Percentiles rank a stretch among this genome's conserved stretches.
Evolutionary conservation across 129 eudicot species (phyloP).

Genomic region (Tagetes patula): DNA sequence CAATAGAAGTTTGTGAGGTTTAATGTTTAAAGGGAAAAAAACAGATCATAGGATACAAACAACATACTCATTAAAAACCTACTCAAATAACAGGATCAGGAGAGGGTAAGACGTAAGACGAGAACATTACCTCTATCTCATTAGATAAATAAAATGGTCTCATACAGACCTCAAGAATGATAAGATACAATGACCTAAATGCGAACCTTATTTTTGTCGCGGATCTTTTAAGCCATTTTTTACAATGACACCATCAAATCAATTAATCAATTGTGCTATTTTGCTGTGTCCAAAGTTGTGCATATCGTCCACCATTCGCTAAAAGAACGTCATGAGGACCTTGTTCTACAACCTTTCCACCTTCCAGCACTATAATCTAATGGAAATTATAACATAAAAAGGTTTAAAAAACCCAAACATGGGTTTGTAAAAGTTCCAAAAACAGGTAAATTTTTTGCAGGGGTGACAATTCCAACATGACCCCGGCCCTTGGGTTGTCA

Average conservation of each 20-base stretch:
- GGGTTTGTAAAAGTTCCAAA: not conserved
- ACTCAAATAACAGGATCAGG: too few relatives aligned
- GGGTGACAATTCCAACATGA: too few relatives aligned
- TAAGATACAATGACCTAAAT: not conserved
- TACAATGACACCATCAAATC: slow-evolving; percentile 37
- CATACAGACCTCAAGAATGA: too few relatives aligned
- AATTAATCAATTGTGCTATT: slow-evolving; percentile 57
- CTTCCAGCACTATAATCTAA: slow-evolving; percentile 87
- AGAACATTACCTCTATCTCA: too few relatives aligned
- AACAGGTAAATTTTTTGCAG: not conserved
- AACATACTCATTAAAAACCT: too few relatives aligned
- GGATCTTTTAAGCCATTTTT: slow-evolving; percentile 3
- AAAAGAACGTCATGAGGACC: slow-evolving; percentile 87
- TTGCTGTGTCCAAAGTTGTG: slow-evolving; percentile 96
- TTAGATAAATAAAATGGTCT: too few relatives aligned
- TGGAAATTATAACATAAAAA: slow-evolving; percentile 3
- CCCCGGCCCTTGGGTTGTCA: too few relatives aligned
- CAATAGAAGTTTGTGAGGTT: slow-evolving; percentile 2
- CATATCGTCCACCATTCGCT: slow-evolving; percentile 76
- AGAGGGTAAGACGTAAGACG: too few relatives aligned
- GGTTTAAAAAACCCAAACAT: not conserved
- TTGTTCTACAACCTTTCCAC: slow-evolving; percentile 91
- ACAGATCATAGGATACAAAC: too few relatives aligned
- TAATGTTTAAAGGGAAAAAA: not conserved
- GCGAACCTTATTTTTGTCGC: slow-evolving; percentile 16